Conservation (phyloP, 805 yeast species). For the Suhomyces prunicola region DNA sequence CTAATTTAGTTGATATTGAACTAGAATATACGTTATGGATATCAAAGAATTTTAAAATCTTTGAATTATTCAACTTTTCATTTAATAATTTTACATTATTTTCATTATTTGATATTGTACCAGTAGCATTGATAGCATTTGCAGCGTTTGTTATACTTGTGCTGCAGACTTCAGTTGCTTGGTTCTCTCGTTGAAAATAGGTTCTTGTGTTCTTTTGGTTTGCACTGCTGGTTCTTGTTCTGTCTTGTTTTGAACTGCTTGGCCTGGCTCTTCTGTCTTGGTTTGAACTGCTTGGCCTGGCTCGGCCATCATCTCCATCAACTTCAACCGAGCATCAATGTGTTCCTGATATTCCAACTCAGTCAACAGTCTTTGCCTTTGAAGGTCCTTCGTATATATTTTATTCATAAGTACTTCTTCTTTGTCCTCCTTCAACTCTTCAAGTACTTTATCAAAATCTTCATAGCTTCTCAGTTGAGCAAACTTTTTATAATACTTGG, state of each 20-base stretch:
- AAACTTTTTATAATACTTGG: conserved; percentile 54
- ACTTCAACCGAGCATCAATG: conserved; percentile 7
- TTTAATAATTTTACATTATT: too few species aligned
- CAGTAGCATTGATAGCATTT: too few species aligned
- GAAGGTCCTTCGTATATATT: conserved; percentile 29
- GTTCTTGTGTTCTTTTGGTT: background rate
- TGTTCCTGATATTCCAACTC: conserved; percentile 12
- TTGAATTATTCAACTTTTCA: too few species aligned
- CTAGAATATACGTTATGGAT: too few species aligned
- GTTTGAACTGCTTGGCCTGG: background rate
- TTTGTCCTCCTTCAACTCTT: conserved; percentile 32
- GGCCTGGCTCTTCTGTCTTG: background rate
- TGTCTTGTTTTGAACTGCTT: background rate
- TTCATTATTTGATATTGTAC: too few species aligned
- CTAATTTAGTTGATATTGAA: too few species aligned
- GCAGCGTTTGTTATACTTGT: background rate
- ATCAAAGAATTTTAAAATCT: too few species aligned
- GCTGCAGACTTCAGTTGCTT: background rate
- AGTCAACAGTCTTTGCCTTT: conserved; percentile 25
- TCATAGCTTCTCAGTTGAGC: conserved; percentile 54
- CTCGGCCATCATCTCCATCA: conserved; percentile 6
- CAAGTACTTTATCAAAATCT: conserved; percentile 40
- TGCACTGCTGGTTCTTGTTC: background rate
- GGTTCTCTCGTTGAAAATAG: background rate
- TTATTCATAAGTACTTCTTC: conserved; percentile 21